These are phyloP conservation scores for Petunia secreta DNA, from an alignment of 257 asterid genomes.

Conservation along the genomic window DNA sequence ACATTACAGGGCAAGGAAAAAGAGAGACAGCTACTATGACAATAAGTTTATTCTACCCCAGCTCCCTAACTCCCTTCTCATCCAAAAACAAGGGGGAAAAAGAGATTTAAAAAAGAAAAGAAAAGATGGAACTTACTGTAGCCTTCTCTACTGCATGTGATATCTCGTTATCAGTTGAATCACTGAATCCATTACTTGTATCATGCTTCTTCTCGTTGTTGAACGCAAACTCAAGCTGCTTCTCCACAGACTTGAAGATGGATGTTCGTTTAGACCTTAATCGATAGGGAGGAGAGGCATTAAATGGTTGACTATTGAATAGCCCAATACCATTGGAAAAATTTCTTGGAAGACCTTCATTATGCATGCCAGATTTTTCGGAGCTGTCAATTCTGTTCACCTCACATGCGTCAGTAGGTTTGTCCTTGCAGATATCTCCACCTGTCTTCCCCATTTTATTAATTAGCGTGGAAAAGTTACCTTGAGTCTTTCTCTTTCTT, in stretches of 20 bases:
- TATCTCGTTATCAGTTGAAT: constrained; percentile 42
- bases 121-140: constrained; percentile 33
- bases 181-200: constrained; percentile 41
- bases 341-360: constrained; percentile 37
- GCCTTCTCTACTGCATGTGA: constrained; percentile 59
- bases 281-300: constrained; percentile 91
- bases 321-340: constrained; percentile 39
- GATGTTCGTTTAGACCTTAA: constrained; percentile 68
- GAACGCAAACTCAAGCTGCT: constrained; percentile 79
- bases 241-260: constrained; percentile 77
- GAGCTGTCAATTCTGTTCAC: constrained; percentile 34
- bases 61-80: not conserved
- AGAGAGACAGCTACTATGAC: not conserved
- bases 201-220: constrained; percentile 44
- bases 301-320: constrained; percentile 50
- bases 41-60: not conserved
- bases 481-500: constrained; percentile 67
- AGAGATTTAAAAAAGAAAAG: not conserved
- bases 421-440: constrained; percentile 35
- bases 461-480: constrained; percentile 31
- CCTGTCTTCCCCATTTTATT: constrained; percentile 35
- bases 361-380: constrained; percentile 44
- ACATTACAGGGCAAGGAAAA: not conserved
- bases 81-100: not conserved
- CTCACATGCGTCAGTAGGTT: constrained; percentile 35